Evolutionary conservation across 108 stramenopile genomes (phyloP), one percentile per base, ranked within the genome.

Genomic region (Chaetoceros tenuissimus): DNA sequence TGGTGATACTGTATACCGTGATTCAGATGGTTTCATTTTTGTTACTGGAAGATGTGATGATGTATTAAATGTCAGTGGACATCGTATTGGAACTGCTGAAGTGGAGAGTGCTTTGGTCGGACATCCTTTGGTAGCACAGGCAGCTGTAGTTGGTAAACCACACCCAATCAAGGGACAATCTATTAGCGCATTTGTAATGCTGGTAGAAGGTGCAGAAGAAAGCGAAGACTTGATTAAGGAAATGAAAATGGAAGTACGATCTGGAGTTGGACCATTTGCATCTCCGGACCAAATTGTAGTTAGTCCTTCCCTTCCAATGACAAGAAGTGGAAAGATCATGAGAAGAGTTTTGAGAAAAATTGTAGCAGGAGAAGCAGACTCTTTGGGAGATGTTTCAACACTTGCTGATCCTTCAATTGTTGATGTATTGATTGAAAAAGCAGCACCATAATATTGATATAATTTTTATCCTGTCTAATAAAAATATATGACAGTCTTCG

Each of bases 331-430:
- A 22, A 94, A 94, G 72, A 98, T 98, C 59, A 98, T 98, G 97
- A 77, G 97, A 22, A 87, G 97, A 3, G 94, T 98, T 57, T 71
- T 98, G 43, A 87, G 97, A 34, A 98, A 98, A 74, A 95, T 98
- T 31, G 94, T 94, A 17, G 79, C 80, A 45, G 91, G 86, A 19
- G 94, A 96, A 73, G 59, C 74, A 1, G 94, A 94, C 55, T 72
- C 73, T 22, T 55, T 94, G 34, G 87, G 98, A 13, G 98, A 99
- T 68, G 89, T 84, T 3, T 81, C 82, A 56, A 99, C 98, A 13
- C 71, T 99, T 47, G 95, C 96, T 0, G 97, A 99, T 69, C 96
- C 97, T 23, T 75, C 85, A 19, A 93, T 96, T 59, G 97, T 99
- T n/a, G 87, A 86, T 43, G 55, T 64, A 30, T 73, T 93, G 48